Base-by-base conservation (phyloP, 495 filamentous ascomycete species). In the Trichoderma virens region DNA sequence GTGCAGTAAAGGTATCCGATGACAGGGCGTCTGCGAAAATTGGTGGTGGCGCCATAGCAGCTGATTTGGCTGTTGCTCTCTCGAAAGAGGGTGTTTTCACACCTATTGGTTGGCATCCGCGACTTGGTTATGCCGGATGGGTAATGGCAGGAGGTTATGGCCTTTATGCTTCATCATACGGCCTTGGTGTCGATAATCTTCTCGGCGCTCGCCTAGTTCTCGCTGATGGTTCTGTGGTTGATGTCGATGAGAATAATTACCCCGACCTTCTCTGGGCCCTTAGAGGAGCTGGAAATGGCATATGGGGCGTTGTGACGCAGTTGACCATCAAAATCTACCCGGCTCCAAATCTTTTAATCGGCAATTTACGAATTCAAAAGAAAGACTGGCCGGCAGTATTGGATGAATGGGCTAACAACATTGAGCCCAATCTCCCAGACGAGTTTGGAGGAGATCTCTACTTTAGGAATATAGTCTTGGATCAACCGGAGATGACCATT, bases 261-360 rank as follows among this genome's bases (percentile, higher is more conserved):
- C 61, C 31, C 1, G 65, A 69, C n/a, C 63, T 80, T 64, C 60
- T 79, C 47, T 73, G 67, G 64, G 75, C 71, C 0, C 70, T 81
- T 31, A 70, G 75, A 0, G 79, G 79, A 4, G 79, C 71, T 2
- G 78, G 79, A 3, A 61, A 62, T 27, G 76, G 77, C 1, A 62
- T 68, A 7, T 79, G 78, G 62, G 78, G 79, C 6, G 71, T 79
- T 4, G 71, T 79, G 38, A 67, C 70, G 1, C 73, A 78, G 60
- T 30, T 76, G 2, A 67, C 67, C 1, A 66, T 75, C 38, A 76
- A 67, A 64, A 64, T 74, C 0, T 75, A 76, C 54, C 69, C 73
- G 2, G 56, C 72, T 14, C 62, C 38, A 14, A 35, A 75, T 68
- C 47, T 77, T 30, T 69, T 80, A 4, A 67, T 70, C 9, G 78